These are phyloP conservation scores for Nevesoporus exiguus DNA, from an alignment of 768 basidiomycete genomes.

Conservation along the genomic window DNA sequence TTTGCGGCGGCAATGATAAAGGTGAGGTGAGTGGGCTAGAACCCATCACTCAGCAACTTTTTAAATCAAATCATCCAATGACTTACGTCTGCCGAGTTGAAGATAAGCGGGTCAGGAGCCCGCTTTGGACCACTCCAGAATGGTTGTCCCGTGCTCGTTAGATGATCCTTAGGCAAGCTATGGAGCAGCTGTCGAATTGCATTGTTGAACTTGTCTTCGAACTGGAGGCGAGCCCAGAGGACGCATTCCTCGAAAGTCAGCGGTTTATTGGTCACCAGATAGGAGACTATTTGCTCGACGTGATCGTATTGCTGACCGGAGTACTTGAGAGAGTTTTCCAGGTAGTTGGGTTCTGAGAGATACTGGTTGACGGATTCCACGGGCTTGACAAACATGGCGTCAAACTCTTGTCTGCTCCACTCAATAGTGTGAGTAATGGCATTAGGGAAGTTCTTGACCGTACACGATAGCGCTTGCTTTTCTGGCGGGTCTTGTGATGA, in stretches of 20 bases:
- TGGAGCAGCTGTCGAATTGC: constrained; percentile 89
- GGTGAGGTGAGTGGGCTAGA: constrained; percentile 76
- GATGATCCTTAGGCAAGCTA: constrained; percentile 92
- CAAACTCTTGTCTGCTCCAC: constrained; percentile 95
- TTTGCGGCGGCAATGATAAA: constrained; percentile 95
- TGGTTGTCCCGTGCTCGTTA: constrained; percentile 88
- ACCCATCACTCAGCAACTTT: constrained; percentile 10
- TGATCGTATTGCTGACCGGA: constrained; percentile 91
- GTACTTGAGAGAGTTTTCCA: constrained; percentile 87
- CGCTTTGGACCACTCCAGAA: constrained; percentile 99
- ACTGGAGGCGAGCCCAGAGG: constrained; percentile 92
- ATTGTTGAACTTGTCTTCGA: constrained; percentile 91
- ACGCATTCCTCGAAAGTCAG: constrained; percentile 97
- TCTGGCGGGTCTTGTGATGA: constrained; percentile 99
- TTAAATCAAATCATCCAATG: background rate
- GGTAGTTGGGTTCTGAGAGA: constrained; percentile 92
- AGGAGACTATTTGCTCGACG: constrained; percentile 82
- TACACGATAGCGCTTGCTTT: constrained; percentile 94
- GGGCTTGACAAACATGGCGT: constrained; percentile 90
- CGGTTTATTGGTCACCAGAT: constrained; percentile 89
- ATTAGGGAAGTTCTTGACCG: constrained; percentile 98
- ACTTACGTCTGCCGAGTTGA: constrained; percentile 84
- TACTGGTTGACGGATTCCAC: constrained; percentile 93
- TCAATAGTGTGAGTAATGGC: constrained; percentile 97
- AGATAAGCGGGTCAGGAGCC: constrained; percentile 86